Base-by-base conservation (phyloP, 305 asterid genomes). In the Fraxinus velutina region DNA sequence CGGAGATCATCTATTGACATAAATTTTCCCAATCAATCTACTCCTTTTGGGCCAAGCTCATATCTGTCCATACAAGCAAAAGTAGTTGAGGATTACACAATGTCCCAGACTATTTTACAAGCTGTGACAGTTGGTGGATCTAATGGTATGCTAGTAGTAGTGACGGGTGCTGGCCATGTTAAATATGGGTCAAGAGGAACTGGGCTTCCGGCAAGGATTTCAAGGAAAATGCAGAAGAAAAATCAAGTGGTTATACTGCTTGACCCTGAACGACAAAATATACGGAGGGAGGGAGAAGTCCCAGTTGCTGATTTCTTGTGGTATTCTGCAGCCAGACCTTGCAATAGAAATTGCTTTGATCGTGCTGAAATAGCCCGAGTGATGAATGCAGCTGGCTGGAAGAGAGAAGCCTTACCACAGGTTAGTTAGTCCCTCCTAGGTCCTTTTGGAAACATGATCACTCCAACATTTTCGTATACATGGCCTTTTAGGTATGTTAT, bases 301-400 rank as follows among this genome's bases (percentile, higher is more conserved):
- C 98, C 99, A 15, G 90, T 94, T 74, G 98, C 98, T 66, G 98
- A 96, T 90, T 92, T 94, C 84, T 89, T 96, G 90, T 96, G 99
- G 99, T 96, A 96, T 85, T 96, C 99, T 47, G 98, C 91, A 8
- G 99, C 98, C 66, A 89, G 94, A 80, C 97, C 97, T 39, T 96
- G 99, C 92, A 96, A 86, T 83, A 86, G 99, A 83, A 96, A 96
- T 85, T 96, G 99, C 88, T 96, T 93, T 80, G 99, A 96, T 82
- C 97, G 99, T 81, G 99, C 98, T 85, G 98, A 96, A 84, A 93
- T 96, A 83, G 98, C 99, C 68, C 87, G 99, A 79, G 98, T 96
- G 39, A 96, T 96, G 99, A 92, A 93, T 91, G 99, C 98, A 27
- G 98, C 99, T n/a, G 99, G 99, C 36, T 90, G 93, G 87, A 91